These are phyloP conservation scores for Verticillium dahliae DNA, from an alignment of 2,329 filamentous ascomycete species.

Conservation along the genomic window DNA sequence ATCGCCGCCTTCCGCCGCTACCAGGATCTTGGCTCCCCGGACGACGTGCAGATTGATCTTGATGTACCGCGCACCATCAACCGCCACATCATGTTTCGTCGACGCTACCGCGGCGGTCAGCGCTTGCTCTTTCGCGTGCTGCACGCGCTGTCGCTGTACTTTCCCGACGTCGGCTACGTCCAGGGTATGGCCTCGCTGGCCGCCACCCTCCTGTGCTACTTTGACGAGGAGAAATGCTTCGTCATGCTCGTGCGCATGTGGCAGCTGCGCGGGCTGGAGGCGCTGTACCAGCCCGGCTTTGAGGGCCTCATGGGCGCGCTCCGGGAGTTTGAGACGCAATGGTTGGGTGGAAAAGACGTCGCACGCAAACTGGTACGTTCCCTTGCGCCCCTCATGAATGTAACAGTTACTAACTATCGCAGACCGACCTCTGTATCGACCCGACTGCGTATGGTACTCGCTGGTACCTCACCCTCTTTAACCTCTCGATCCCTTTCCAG, in stretches of 20 bases:
- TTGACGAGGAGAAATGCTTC: conserved; percentile 89
- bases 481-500: conserved; percentile 89
- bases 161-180: conserved; percentile 87
- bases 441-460: conserved; percentile 91
- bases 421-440: conserved; percentile 73
- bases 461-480: conserved; percentile 97
- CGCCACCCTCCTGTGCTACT: conserved; percentile 91
- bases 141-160: conserved; percentile 86
- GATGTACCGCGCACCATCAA: conserved; percentile 94
- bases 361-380: conserved; percentile 67
- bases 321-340: conserved; percentile 75
- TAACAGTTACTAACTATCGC: conserved; percentile 5
- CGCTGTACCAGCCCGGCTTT: conserved; percentile 79
- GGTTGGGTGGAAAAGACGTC: conserved; percentile 76
- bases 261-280: conserved; percentile 78
- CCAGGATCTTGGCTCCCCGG: conserved; percentile 68
- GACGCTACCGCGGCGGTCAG: conserved; percentile 86
- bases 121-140: conserved; percentile 86
- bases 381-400: neutral
- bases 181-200: conserved; percentile 96
- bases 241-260: conserved; percentile 96
- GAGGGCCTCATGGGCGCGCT: conserved; percentile 80
- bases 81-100: conserved; percentile 94
- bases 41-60: conserved; percentile 95
- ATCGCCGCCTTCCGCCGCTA: conserved; percentile 66